phyloP scores from a whole-genome alignment of 1,284 basidiomycete genomes.

The Gomphus bonarii region DNA sequence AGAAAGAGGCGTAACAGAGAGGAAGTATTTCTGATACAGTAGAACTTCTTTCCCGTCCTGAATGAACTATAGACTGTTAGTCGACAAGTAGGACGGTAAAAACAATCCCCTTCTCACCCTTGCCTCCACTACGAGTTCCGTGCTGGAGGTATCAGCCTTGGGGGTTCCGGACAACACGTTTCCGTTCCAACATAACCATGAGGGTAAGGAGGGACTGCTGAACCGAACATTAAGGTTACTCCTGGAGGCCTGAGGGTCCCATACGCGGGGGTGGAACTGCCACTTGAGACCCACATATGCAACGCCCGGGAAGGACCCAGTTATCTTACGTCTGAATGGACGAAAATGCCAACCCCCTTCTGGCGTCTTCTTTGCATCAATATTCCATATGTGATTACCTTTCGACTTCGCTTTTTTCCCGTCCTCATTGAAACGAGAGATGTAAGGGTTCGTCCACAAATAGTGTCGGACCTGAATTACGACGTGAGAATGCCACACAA shows the following conservation, averaged over 20 bases:
- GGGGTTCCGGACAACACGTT: slow-evolving; percentile 67
- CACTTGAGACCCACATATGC: slow-evolving; percentile 81
- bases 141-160: slow-evolving; percentile 58
- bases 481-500: slow-evolving; percentile 11
- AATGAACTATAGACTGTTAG: slow-evolving; percentile 37
- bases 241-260: slow-evolving; percentile 91
- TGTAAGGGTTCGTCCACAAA: slow-evolving; percentile 89
- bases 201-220: slow-evolving; percentile 69
- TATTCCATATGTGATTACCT: slow-evolving; percentile 99
- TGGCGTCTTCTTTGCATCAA: slow-evolving; percentile 79
- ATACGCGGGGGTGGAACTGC: slow-evolving; percentile 90
- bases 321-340: slow-evolving; percentile 81
- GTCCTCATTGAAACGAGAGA: slow-evolving; percentile 97
- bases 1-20: slow-evolving; percentile 63
- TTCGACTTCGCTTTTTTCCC: slow-evolving; percentile 99
- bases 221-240: slow-evolving; percentile 73
- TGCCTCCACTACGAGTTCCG: slow-evolving; percentile 61
- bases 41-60: slow-evolving; percentile 65
- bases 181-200: slow-evolving; percentile 79
- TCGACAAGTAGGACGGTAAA: neutral
- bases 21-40: slow-evolving; percentile 52
- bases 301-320: slow-evolving; percentile 69
- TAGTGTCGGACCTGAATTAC: slow-evolving; percentile 82
- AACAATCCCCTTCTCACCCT: slow-evolving; percentile 37
- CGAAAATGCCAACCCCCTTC: slow-evolving; percentile 87